Evolutionary conservation across 2,329 filamentous ascomycete genomes (phyloP), one percentile per base, ranked within the genome.

Genomic region (Venturia aucupariae): DNA sequence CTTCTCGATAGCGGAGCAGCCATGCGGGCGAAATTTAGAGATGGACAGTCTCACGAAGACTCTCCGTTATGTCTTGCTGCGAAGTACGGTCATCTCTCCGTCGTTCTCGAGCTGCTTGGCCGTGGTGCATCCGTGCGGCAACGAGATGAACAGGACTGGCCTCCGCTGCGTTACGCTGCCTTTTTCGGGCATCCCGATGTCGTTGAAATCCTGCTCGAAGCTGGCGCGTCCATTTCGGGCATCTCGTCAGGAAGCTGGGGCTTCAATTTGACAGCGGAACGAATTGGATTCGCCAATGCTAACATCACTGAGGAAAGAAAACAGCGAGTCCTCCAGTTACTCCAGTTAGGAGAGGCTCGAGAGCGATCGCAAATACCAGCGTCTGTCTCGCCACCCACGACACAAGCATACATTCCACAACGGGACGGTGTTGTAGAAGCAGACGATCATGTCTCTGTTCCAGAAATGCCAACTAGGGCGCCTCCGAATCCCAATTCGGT

Each of bases 41-140:
- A 70, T 64, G 67, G 68, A 24, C 66, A 46, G 13, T 67, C 67
- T 32, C 68, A 72, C 30, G 73, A 76, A 64, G 75, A 77, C 65
- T 76, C 75, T 2, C 75, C 74, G 3, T 64, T 77, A 27, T 76
- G 75, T 64, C 66, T 76, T 41, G 75, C 75, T 24, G 71, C 74
- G 8, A 73, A 71, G 67, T 69, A 69, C 22, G 75, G 75, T 1
- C 72, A 76, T 65, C 66, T 72, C 22, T 63, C 68, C 6, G 69
- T 76, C 8, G 73, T 73, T 6, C 69, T 68, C 13, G 68, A 76
- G 22, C 66, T 77, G 0, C 64, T 77, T 17, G 65, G 69, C 27
- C 69, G 68, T 0, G 75, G 75, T 2, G 74, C 75, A 19, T 75
- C 73, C 2, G 70, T 72, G 7, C 63, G 70, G 17, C 73, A 72